These are phyloP conservation scores for Diospyros lotus DNA, from an alignment of 148 eudicot genomes.

Conservation along the genomic window DNA sequence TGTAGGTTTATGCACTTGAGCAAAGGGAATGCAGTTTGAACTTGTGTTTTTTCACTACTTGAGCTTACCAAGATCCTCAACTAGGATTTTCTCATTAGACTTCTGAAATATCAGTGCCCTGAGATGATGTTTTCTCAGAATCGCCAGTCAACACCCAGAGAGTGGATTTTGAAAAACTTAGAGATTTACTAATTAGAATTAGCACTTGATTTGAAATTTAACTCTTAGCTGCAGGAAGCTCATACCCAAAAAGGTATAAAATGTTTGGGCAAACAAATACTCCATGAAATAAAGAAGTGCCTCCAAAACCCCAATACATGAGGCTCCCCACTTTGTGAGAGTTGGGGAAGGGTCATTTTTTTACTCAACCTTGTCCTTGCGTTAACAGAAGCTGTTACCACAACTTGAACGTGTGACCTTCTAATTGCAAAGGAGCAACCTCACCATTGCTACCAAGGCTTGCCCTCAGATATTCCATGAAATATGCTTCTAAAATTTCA, in stretches of 20 bases:
- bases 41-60: no score
- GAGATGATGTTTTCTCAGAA: neutral
- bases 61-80: neutral
- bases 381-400: no score
- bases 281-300: neutral
- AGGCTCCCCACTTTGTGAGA: no score
- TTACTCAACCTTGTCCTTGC: no score
- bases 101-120: neutral
- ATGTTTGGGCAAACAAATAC: constrained; percentile 1
- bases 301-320: no score
- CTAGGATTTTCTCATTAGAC: constrained; percentile 1
- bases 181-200: neutral
- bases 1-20: neutral
- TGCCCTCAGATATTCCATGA: no score
- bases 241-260: neutral
- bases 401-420: no score
- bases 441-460: no score
- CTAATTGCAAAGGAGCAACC: no score
- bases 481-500: neutral
- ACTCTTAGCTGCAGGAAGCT: neutral
- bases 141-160: neutral
- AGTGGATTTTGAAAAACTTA: neutral
- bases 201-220: neutral
- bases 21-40: neutral
- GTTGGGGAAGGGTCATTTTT: no score